Evolutionary conservation across 331 rosid species (phyloP), one percentile per base, ranked within the genome.

Genomic region (Pyrus hybrid): DNA sequence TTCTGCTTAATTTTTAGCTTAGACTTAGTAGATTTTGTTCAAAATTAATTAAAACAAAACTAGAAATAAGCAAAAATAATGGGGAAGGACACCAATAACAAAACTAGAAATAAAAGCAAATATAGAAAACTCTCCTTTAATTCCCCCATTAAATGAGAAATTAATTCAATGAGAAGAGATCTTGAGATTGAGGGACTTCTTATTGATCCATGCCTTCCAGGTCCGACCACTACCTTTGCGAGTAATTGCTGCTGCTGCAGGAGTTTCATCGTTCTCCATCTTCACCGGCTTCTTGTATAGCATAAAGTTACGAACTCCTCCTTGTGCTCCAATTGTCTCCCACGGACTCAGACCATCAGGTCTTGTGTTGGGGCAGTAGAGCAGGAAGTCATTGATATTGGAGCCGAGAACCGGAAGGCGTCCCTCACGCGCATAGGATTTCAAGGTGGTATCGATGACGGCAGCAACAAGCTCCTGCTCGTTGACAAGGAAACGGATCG

Each of bases 401-500:
- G 83, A 86, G 5, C 96, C 94, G 2, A 93, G 90, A 45, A 91
- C 32, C 0, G 96, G 98, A 8, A 93, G 91, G 20, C 98, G 91
- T 1, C 98, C 97, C 74, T 93, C 97, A 8, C 98, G 98, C 1
- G 98, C 98, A 35, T 94, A 94, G 7, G 87, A 86, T 66, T 94
- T 94, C 35, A 94, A 83, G 4, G 96, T 87, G 54, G 94, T 94
- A 51, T 88, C 93, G 3, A 90, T 91, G 3, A 91, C 96, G 21
- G 91, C 84, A 1, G 92, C 88, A 0, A 91, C 96, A 32, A 85
- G 84, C 22, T 87, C 95, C 21, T 84, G 83, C 77, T 93, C 96
- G 16, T 71, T 81, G 1, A 90, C 97, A 1, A 94, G 91, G 54
- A 94, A 94, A 0, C 98, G 90, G 86, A 94, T 90, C 73, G 98